A percentile compares a stretch with the other conserved stretches of the same genome.
These are phyloP conservation scores for Candida khao-thaluensis DNA, from an alignment of 805 yeast species.

Conservation along the genomic window DNA sequence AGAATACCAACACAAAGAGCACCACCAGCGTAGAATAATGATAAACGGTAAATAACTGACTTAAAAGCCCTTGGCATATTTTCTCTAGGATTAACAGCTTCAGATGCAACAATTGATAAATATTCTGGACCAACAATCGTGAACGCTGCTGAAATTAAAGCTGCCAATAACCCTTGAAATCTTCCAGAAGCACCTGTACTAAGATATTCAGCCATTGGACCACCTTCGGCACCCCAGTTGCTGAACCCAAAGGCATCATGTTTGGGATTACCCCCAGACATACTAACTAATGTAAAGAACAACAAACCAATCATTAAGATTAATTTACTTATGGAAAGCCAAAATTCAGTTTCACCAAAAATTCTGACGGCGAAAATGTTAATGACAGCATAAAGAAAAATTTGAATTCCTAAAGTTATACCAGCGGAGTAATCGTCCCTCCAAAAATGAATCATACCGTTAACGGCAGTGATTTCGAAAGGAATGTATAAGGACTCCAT, in stretches of 20 bases:
- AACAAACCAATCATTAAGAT: conserved; percentile 36
- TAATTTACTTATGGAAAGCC: conserved; percentile 41
- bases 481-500: conserved; percentile 48
- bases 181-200: conserved; percentile 38
- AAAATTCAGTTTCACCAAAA: conserved; percentile 53
- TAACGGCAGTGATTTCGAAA: conserved; percentile 47
- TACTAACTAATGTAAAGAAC: conserved; percentile 33
- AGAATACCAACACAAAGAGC: conserved; percentile 24
- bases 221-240: conserved; percentile 35
- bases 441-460: conserved; percentile 56
- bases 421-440: conserved; percentile 48
- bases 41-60: conserved; percentile 50
- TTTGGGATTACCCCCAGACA: conserved; percentile 39
- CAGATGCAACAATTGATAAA: conserved; percentile 48
- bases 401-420: conserved; percentile 42
- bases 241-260: conserved; percentile 35
- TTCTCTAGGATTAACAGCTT: conserved; percentile 56
- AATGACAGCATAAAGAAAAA: conserved; percentile 39
- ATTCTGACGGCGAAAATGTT: conserved; percentile 48
- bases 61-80: conserved; percentile 59
- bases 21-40: conserved; percentile 22
- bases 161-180: conserved; percentile 43
- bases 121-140: conserved; percentile 46
- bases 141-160: conserved; percentile 38
- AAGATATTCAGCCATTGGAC: conserved; percentile 38